Evolutionary conservation across 306 rosid species (phyloP).

Genomic region (Parietaria judaica): DNA sequence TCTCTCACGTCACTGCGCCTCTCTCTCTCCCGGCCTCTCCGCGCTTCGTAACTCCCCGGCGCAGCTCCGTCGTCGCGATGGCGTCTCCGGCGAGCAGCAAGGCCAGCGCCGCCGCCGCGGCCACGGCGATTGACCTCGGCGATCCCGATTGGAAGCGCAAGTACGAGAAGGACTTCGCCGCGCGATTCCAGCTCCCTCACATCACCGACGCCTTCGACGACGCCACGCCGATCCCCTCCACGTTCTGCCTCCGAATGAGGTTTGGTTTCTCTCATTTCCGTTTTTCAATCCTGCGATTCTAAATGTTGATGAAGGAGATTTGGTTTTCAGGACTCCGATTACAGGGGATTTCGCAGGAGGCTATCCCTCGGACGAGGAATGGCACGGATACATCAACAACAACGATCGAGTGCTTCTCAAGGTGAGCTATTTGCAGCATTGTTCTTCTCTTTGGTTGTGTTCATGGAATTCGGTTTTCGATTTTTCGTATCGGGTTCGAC

Average conservation of each 20-base stretch:
- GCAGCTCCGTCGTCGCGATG: background rate
- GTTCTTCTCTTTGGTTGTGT: background rate
- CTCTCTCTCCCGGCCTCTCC: background rate
- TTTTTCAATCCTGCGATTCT: background rate
- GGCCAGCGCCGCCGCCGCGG: conserved; percentile 3
- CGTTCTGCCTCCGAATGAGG: conserved; percentile 97
- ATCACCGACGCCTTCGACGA: conserved; percentile 57
- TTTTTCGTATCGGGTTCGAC: background rate
- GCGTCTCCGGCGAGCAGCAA: background rate
- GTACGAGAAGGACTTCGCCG: conserved; percentile 62
- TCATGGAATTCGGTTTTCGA: background rate
- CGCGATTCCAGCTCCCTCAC: conserved; percentile 78
- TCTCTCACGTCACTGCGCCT: background rate
- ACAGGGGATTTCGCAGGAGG: conserved; percentile 48
- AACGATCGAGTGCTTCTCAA: conserved; percentile 93
- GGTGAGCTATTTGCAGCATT: conserved; percentile 28
- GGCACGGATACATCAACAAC: conserved; percentile 92
- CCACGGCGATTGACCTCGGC: conserved; percentile 42
- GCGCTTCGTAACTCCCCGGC: background rate
- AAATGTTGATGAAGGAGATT: background rate
- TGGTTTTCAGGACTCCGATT: conserved; percentile 54
- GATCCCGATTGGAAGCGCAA: conserved; percentile 85
- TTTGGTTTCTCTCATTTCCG: conserved; percentile 6
- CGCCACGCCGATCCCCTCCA: conserved; percentile 70
- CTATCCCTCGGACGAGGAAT: conserved; percentile 79